Percentiles rank a stretch among this genome's conserved stretches.
These are phyloP conservation scores for Cardiospermum halicacabum DNA, from an alignment of 345 rosid species.

Conservation along the genomic window DNA sequence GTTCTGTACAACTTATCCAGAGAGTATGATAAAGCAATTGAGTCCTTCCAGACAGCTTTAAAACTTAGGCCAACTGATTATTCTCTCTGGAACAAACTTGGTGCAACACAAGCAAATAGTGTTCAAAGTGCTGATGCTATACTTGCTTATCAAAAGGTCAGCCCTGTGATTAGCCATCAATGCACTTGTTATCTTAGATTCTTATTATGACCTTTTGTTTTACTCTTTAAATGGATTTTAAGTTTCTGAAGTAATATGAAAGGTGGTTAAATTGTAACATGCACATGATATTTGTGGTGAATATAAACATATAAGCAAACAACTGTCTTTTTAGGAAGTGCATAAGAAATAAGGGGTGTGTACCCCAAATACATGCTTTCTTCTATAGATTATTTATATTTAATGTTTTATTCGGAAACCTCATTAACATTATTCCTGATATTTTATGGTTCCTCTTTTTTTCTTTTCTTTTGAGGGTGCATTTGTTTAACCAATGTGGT, in stretches of 20 bases:
- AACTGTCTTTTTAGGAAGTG: neutral
- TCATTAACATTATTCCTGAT: neutral
- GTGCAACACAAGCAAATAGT: constrained; percentile 99
- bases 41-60: constrained; percentile 73
- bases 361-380: neutral
- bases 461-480: neutral
- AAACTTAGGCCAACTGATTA: constrained; percentile 92
- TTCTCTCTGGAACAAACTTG: constrained; percentile 98
- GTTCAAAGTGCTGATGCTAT: constrained; percentile 99
- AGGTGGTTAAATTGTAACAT: neutral
- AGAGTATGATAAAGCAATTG: constrained; percentile 88
- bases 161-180: neutral
- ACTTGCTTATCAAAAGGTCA: constrained; percentile 89
- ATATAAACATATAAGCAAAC: neutral
- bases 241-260: neutral
- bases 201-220: neutral
- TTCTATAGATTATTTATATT: neutral
- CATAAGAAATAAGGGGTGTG: neutral
- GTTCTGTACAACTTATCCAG: constrained; percentile 89
- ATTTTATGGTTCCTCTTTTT: neutral
- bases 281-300: neutral
- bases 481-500: neutral
- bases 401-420: neutral
- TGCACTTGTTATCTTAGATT: neutral
- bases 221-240: neutral